These are phyloP conservation scores for Zea luxurians DNA, from an alignment of 176 grass and related monocot species.

Conservation along the genomic window DNA sequence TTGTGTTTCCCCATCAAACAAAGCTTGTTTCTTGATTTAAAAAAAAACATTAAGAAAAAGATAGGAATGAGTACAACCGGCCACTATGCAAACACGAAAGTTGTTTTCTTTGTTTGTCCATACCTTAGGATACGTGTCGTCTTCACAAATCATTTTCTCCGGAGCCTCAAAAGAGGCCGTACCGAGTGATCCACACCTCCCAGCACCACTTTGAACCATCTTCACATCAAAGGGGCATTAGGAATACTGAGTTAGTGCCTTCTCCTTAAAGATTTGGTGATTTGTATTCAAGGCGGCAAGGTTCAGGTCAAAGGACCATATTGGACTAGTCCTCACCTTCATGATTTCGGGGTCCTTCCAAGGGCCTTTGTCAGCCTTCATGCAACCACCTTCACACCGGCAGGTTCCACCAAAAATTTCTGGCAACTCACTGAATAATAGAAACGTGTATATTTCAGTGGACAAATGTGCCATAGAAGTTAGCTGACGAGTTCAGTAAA, in stretches of 20 bases:
- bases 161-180: conserved; percentile 38
- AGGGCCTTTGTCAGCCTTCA: conserved; percentile 91
- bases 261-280: background rate
- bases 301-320: background rate
- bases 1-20: conserved; percentile 39
- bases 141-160: conserved; percentile 89
- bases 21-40: conserved; percentile 67
- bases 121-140: conserved; percentile 66
- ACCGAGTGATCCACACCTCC: conserved; percentile 57
- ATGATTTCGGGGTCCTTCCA: conserved; percentile 89
- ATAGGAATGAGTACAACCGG: conserved; percentile 5
- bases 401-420: conserved; percentile 93
- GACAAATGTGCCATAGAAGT: background rate
- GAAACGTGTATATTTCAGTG: conserved; percentile 6
- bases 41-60: conserved; percentile 28
- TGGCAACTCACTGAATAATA: conserved; percentile 70
- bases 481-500: conserved; percentile 16
- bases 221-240: conserved; percentile 38
- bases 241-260: conserved; percentile 11
- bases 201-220: conserved; percentile 82
- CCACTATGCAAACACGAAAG: conserved; percentile 19
- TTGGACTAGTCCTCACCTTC: conserved; percentile 54
- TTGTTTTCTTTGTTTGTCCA: background rate
- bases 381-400: conserved; percentile 83
- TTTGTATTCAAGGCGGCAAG: background rate